Conservation (phyloP, 2,329 filamentous ascomycete species). For the Epichloe brachyelytri region DNA sequence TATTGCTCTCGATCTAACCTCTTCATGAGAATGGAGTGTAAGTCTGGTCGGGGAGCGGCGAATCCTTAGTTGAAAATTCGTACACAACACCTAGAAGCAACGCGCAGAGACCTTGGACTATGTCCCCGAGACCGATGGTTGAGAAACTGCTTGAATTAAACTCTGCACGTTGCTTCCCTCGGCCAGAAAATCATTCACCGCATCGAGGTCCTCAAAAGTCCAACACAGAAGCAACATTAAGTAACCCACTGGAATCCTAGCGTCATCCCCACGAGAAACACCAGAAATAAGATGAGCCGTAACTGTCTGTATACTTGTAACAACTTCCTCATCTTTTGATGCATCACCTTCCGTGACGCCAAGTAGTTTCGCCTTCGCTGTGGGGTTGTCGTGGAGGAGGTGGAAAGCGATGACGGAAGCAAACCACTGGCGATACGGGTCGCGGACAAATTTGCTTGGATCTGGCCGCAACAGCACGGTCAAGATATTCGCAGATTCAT, state of each 20-base stretch:
- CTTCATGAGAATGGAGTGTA: conserved; percentile 66
- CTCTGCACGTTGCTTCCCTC: conserved; percentile 90
- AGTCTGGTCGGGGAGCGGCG: conserved; percentile 65
- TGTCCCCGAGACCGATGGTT: conserved; percentile 41
- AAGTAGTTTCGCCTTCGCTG: conserved; percentile 70
- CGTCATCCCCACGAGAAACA: conserved; percentile 63
- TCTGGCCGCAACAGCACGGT: conserved; percentile 64
- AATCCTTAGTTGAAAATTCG: conserved; percentile 96
- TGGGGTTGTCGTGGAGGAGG: conserved; percentile 64
- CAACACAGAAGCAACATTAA: conserved; percentile 80
- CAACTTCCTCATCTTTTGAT: conserved; percentile 80
- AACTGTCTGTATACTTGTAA: conserved; percentile 84
- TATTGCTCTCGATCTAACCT: conserved; percentile 79
- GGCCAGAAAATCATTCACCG: conserved; percentile 81
- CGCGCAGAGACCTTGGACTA: conserved; percentile 73
- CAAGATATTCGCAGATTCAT: conserved; percentile 80
- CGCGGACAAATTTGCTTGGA: conserved; percentile 46
- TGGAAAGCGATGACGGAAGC: conserved; percentile 80
- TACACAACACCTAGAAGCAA: conserved; percentile 80
- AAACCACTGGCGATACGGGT: conserved; percentile 85
- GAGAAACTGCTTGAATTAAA: conserved; percentile 59
- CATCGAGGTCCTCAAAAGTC: conserved; percentile 85
- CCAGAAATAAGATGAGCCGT: conserved; percentile 75
- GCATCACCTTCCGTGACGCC: conserved; percentile 80
- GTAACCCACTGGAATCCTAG: conserved; percentile 70